These are phyloP conservation scores for Cryptococcus sp. DNA, from an alignment of 1,284 basidiomycete genomes.

Conservation along the genomic window DNA sequence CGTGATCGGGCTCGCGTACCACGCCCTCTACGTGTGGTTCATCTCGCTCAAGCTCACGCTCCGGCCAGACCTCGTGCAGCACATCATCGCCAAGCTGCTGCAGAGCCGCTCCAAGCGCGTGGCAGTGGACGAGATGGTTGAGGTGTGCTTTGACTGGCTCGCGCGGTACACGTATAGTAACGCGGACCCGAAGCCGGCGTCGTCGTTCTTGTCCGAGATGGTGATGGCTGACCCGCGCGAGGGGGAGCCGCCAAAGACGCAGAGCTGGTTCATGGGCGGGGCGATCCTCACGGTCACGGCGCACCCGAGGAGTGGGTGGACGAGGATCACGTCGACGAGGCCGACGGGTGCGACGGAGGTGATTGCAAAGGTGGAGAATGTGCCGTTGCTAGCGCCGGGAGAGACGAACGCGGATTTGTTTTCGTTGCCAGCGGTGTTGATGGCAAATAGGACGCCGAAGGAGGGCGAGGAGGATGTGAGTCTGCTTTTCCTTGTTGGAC, in stretches of 20 bases:
- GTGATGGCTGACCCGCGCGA: constrained; percentile 46
- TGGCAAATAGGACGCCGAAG: constrained; percentile 60
- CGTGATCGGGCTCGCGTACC: constrained; percentile 89
- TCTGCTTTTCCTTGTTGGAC: background rate
- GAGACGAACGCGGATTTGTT: constrained; percentile 72
- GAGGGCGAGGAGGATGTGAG: constrained; percentile 5
- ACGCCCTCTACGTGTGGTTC: constrained; percentile 94
- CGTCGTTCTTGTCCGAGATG: constrained; percentile 70
- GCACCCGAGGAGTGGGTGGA: constrained; percentile 76
- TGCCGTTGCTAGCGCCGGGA: constrained; percentile 74
- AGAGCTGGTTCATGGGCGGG: constrained; percentile 85
- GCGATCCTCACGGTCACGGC: constrained; percentile 79
- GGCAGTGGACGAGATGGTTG: constrained; percentile 81
- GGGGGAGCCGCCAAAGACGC: constrained; percentile 39
- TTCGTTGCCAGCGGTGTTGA: constrained; percentile 66
- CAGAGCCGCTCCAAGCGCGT: constrained; percentile 77
- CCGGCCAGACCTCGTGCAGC: constrained; percentile 75
- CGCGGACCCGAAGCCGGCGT: constrained; percentile 83
- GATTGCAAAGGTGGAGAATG: constrained; percentile 86
- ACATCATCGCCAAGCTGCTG: constrained; percentile 82
- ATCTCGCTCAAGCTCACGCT: constrained; percentile 82
- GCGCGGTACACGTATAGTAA: constrained; percentile 92
- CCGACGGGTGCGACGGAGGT: constrained; percentile 84
- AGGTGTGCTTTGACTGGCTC: constrained; percentile 98
- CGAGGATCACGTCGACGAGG: constrained; percentile 79